Base-by-base conservation (phyloP, 2,329 filamentous ascomycete genomes). In the Sclerotinia spermophila region DNA sequence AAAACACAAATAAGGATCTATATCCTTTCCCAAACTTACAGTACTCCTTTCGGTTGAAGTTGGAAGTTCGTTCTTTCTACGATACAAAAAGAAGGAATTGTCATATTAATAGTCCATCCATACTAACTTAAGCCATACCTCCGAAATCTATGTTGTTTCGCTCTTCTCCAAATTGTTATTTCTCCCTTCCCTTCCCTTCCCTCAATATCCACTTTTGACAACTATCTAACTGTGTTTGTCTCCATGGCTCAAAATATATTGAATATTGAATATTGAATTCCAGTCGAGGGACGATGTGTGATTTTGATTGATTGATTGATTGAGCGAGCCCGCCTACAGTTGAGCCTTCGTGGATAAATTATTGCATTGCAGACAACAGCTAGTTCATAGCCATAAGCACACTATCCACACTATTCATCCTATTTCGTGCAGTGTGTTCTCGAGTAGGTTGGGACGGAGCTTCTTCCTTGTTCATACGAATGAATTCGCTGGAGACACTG, bases 231-330 rank as follows among this genome's bases (percentile, higher is more conserved):
- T 7, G 24, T 27, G 48, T 51, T 51, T 13, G 48, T 51, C 48
- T 6, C n/a, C 15, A 27, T 24, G n/a, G 15, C 11, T 27, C 1
- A 3, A 7, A 51, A 51, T n/a, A n/a, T n/a, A n/a, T n/a, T n/a
- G n/a, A n/a, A n/a, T n/a, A n/a, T n/a, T n/a, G n/a, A n/a, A n/a
- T 69, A 72, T 73, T 69, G 68, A 71, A 71, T 70, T 72, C 69
- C 73, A 68, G 71, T 35, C 11, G 13, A 35, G 13, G 55, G 30
- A 7, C 10, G 30, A 56, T 35, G 30, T 13, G 27, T 21, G n/a
- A n/a, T n/a, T n/a, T n/a, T 48, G 33, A 58, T 21, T 58, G 55
- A 11, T 35, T 33, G 27, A 55, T 33, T 33, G 35, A 59, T 17
- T 19, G 13, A 21, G 8, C 24, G 21, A 42, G 13, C 33, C 33